Evolutionary conservation across 257 asterid genomes (phyloP).

Genomic region (Solanum ossicruentum): DNA sequence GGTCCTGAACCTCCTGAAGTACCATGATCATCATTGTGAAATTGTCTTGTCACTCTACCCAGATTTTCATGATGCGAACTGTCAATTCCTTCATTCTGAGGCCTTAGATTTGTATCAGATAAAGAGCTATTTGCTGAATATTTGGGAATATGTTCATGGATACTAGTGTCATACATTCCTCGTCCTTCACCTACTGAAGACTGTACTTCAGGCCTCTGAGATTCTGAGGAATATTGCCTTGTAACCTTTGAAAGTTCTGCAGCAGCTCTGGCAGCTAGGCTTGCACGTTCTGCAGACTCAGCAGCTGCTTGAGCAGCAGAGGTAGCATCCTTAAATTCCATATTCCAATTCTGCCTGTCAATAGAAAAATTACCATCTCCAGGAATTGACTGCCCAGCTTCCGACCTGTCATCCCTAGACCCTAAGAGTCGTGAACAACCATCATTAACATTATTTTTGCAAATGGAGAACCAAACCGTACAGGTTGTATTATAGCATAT

Average conservation of each 20-base stretch:
- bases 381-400: slow-evolving; percentile 13
- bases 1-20: slow-evolving; percentile 19
- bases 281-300: slow-evolving; percentile 84
- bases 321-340: slow-evolving; percentile 86
- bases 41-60: slow-evolving; percentile 8
- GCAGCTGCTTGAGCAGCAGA: slow-evolving; percentile 94
- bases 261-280: slow-evolving; percentile 88
- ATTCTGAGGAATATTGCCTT: slow-evolving; percentile 28
- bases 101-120: slow-evolving; percentile 15
- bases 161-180: slow-evolving; percentile 10
- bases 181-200: slow-evolving; percentile 18
- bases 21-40: slow-evolving; percentile 15
- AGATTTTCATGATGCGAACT: slow-evolving; percentile 9
- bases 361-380: slow-evolving; percentile 20
- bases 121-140: slow-evolving; percentile 15
- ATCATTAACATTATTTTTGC: neutral
- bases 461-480: neutral
- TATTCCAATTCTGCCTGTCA: slow-evolving; percentile 37
- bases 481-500: neutral
- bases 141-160: slow-evolving; percentile 15
- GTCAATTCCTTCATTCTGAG: slow-evolving; percentile 14
- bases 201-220: slow-evolving; percentile 16
- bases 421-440: slow-evolving; percentile 1
- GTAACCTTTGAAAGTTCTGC: slow-evolving; percentile 53
- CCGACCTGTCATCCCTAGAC: slow-evolving; percentile 10